Base-by-base conservation (phyloP, 2,329 filamentous ascomycete species). In the Aspergillus sp. region DNA sequence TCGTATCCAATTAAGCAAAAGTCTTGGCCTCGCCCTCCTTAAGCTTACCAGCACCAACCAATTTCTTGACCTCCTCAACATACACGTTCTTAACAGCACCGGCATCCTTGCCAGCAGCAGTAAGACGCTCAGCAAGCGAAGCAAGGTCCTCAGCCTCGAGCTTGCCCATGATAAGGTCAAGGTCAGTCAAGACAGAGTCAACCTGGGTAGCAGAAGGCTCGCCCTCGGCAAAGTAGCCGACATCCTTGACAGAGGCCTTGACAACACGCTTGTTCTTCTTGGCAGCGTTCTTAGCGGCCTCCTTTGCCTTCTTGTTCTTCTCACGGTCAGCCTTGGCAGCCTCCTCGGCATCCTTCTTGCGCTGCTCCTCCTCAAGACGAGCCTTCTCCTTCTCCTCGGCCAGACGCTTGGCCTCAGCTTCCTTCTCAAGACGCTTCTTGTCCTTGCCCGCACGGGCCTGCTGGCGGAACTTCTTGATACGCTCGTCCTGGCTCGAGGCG, bases 191-290 rank as follows among this genome's bases (percentile, higher is more conserved):
- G 1, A 93, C 88, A 27, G 78, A 74, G 64, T 97, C 90, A 58
- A 98, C 88, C 65, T 88, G 82, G 9, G 81, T 74, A 12, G 88
- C 77, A n/a, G 86, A 80, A 22, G 84, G 75, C 51, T 90, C 86
- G 47, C 84, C 74, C 17, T 75, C 75, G 49, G 77, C 79, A 70
- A 98, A 96, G 83, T 98, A 98, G 79, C 96, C 96, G 63, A 88
- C 90, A 59, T 98, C 93, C 80, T 98, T 98, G 73, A 91, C 87
- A 56, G 88, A 90, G 53, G 83, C 84, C 72, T 94, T 90, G 61
- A 98, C 84, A 43, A 97, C 86, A 78, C 93, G 89, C 82, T 96
- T 96, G 82, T 98, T 98, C 87, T 98, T 98, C 86, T 98, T 98
- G 63, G 93, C 86, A 12, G 93, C 93, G 65, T 90, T 96, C 84